Evolutionary conservation across 345 rosid species (phyloP).

Genomic region (Erucastrum elatum): DNA sequence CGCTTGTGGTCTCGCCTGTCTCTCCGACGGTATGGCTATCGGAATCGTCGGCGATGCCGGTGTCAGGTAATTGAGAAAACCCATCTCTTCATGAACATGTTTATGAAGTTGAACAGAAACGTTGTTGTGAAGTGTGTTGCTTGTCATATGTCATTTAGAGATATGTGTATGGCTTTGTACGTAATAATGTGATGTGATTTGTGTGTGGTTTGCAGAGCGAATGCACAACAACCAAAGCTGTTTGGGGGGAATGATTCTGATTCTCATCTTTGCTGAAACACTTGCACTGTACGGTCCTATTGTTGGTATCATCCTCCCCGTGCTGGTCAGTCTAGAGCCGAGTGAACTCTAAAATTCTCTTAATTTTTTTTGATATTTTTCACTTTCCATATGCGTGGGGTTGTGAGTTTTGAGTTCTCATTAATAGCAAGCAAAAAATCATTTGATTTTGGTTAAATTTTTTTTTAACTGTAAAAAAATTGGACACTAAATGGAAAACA

Average conservation of each 20-base stretch:
- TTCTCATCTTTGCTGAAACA: conserved; percentile 91
- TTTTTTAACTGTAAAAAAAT: too few relatives aligned
- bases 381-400: not conserved
- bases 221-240: conserved; percentile 93
- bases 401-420: too few relatives aligned
- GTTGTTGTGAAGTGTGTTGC: not conserved
- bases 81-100: not conserved
- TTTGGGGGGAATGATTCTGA: conserved; percentile 83
- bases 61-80: conserved; percentile 25
- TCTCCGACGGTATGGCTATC: conserved; percentile 33
- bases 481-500: too few relatives aligned
- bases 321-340: conserved; percentile 93
- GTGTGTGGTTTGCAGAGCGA: conserved; percentile 60
- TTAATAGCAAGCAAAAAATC: too few relatives aligned
- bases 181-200: not conserved
- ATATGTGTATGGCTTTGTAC: not conserved
- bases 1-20: conserved; percentile 36
- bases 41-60: conserved; percentile 35
- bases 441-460: too few relatives aligned
- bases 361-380: conserved; percentile 14
- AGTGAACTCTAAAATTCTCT: conserved; percentile 31
- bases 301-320: conserved; percentile 93
- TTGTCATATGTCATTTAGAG: not conserved
- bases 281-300: conserved; percentile 87
- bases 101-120: not conserved